Evolutionary conservation across 2,329 filamentous ascomycete species (phyloP).

Genomic region (Thielaviopsis musarum): DNA sequence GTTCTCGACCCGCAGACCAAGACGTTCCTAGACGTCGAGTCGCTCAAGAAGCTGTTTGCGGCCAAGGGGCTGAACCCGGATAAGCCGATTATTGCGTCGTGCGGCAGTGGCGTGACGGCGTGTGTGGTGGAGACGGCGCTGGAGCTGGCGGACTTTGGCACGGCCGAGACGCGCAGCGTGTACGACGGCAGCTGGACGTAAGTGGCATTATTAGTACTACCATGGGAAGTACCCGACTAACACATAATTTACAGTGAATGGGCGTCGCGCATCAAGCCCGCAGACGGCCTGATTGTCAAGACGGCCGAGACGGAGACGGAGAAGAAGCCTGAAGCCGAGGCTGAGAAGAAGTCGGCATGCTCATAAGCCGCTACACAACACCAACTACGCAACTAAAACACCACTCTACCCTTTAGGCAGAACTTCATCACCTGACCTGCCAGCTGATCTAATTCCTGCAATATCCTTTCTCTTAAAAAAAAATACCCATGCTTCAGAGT

Average conservation of each 20-base stretch:
- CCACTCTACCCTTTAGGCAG: background rate
- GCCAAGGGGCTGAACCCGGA: constrained; percentile 62
- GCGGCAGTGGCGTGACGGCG: constrained; percentile 88
- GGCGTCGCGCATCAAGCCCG: constrained; percentile 46
- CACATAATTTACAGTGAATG: constrained; percentile 33
- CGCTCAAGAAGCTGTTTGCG: constrained; percentile 61
- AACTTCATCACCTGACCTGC: background rate
- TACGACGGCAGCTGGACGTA: constrained; percentile 98
- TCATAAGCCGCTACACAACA: background rate
- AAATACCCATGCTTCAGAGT: background rate
- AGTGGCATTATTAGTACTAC: constrained; percentile 25
- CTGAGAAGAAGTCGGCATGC: constrained; percentile 6
- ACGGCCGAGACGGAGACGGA: constrained; percentile 14
- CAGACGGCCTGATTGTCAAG: constrained; percentile 46
- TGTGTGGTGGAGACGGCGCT: constrained; percentile 80
- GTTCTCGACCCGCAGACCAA: constrained; percentile 74
- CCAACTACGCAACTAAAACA: background rate
- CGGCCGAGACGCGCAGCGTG: constrained; percentile 49
- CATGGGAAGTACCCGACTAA: constrained; percentile 15
- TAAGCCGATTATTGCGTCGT: constrained; percentile 72
- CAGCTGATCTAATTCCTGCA: background rate
- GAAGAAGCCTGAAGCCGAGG: constrained; percentile 9
- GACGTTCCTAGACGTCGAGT: constrained; percentile 52
- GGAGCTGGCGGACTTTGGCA: constrained; percentile 57
- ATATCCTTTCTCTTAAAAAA: background rate